Base-by-base conservation (phyloP, 1,284 basidiomycete genomes). In the Chalciporus piperatoides region DNA sequence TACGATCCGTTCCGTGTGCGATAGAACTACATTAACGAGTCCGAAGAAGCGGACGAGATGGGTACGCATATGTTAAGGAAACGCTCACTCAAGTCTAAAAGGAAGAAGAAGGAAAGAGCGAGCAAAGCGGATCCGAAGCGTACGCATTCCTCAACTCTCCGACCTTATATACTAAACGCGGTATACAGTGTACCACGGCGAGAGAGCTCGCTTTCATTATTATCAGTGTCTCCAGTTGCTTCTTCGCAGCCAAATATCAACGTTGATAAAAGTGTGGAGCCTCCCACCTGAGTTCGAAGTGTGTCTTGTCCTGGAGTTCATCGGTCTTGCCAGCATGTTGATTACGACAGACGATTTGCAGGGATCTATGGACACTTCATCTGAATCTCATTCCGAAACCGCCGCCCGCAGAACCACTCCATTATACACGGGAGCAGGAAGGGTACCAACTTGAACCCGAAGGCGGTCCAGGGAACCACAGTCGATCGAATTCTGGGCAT, bases 231-330 rank as follows among this genome's bases (percentile, higher is more conserved):
- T 90, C 30, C 92, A 95, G 63, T 70, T 91, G 0, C 69, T 94
- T 45, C 71, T 95, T 7, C 75, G 91, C 12, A 79, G 84, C 58
- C 92, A 96, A 67, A 69, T 90, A 3, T 71, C 72, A 6, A 78
- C 79, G n/a, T 65, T 95, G 40, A 74, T 63, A 5, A 61, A 68
- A 19, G 57, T 84, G 4, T 95, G 92, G 92, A 63, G 72, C 11
- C 71, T 95, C 6, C 90, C 91, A 6, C 67, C 77, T 0, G 85
- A 88, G 53, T 88, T 90, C 55, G 92, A 94, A 79, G 92, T 90
- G 46, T 44, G 75, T 63, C 24, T 21, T 15, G 19, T 41, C 33
- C 37, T 17, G 27, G 3, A 6, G 8, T 49, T 47, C 28, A 30
- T 24, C 33, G n/a, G 23, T 39, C 45, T 43, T 21, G 32, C 52